Percentiles rank a stretch among this genome's conserved stretches.
Conservation (phyloP, 2,329 filamentous ascomycete genomes). For the Parasarocladium wereldwijsianum region DNA sequence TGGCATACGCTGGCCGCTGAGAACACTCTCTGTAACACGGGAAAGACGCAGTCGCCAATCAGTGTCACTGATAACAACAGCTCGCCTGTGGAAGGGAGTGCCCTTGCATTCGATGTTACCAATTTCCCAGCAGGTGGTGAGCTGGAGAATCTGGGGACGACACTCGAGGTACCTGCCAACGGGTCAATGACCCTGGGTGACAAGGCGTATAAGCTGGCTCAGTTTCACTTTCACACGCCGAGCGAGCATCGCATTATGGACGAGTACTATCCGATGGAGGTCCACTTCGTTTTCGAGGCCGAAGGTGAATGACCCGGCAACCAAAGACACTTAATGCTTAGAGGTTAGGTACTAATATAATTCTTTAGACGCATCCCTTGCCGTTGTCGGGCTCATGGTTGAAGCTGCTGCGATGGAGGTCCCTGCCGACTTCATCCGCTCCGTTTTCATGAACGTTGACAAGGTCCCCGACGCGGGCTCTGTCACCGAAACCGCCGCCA, state of each 20-base stretch:
- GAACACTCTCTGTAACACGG: conserved; percentile 28
- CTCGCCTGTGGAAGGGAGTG: conserved; percentile 10
- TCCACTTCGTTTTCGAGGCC: conserved; percentile 25
- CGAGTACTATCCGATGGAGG: conserved; percentile 23
- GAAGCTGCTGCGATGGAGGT: conserved; percentile 12
- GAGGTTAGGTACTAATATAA: too few relatives aligned
- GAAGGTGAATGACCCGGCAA: conserved; percentile 10
- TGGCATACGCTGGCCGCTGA: conserved; percentile 28
- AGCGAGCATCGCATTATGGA: conserved; percentile 37
- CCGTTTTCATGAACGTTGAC: conserved; percentile 19
- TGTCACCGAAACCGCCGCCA: conserved; percentile 14
- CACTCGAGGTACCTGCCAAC: conserved; percentile 29
- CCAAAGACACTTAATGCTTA: conserved; percentile 1
- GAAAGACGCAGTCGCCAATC: conserved; percentile 36
- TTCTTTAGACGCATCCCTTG: conserved; percentile 8
- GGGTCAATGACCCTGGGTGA: conserved; percentile 25
- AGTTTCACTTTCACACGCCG: conserved; percentile 44
- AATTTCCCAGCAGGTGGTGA: conserved; percentile 16
- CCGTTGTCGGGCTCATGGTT: conserved; percentile 23
- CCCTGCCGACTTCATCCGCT: conserved; percentile 14
- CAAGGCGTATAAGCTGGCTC: conserved; percentile 25
- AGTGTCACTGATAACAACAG: conserved; percentile 21
- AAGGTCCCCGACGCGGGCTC: conserved; percentile 21
- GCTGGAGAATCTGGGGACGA: conserved; percentile 31
- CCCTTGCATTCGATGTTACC: conserved; percentile 18